Evolutionary conservation across 2,329 filamentous ascomycete species (phyloP), one percentile per base, ranked within the genome.

Genomic region (Sporothrix sp.): DNA sequence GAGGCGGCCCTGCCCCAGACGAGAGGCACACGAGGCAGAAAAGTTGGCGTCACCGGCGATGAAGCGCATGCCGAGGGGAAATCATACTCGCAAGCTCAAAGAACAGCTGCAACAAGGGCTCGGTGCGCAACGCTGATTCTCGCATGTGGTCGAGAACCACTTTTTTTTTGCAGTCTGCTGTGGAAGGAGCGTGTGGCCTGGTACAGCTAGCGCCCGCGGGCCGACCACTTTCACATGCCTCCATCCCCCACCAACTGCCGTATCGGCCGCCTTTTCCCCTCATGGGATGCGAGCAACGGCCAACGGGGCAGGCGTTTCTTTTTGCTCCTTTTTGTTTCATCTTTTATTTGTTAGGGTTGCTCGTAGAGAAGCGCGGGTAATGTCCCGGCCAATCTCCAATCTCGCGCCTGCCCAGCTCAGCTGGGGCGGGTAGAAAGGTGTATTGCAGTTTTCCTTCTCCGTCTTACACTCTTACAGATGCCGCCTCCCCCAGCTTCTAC

Each of bases 161-260:
- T 39, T n/a, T 21, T 38, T 36, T 36, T 44, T n/a, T 14, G 30
- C 39, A 20, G 25, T 43, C n/a, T 16, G 14, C 23, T 27, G n/a
- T 18, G 23, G 23, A 28, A 28, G 28, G 23, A 7, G 28, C 20
- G 37, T n/a, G 38, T 40, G 38, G 23, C 14, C 14, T 28, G 23
- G 8, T 8, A 5, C 35, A 37, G 13, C 9, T 30, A 42, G 39
- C 14, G 39, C 16, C 39, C 39, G 39, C 44, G 37, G 21, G 30
- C 27, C 35, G 27, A 8, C 20, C 44, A 48, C 46, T 48, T 48
- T 48, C 46, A 48, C 46, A 48, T 48, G 46, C 30, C 23, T 36
- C n/a, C 8, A 9, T 27, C 13, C 30, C 18, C 43, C 43, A 30
- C 40, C 27, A 25, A 30, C 39, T n/a, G n/a, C n/a, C n/a, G n/a